Percentiles rank a stretch among this genome's conserved stretches.
phyloP scores from a whole-genome alignment of 2,329 filamentous ascomycete species.

The Venturia nashicola region DNA sequence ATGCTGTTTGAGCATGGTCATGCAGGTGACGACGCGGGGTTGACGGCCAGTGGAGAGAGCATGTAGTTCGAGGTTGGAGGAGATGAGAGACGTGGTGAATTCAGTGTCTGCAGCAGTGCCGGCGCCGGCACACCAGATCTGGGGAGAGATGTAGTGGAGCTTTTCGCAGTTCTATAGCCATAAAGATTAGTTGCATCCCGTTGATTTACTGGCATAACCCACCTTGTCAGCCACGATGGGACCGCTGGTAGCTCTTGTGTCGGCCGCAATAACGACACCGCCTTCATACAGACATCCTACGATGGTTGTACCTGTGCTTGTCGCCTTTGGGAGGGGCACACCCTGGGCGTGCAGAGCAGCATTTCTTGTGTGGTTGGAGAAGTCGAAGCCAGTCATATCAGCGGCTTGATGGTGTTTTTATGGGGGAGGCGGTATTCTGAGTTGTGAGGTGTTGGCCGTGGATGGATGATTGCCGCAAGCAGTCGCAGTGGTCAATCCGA shows the following conservation, averaged over 20 bases:
- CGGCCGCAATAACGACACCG: conserved; percentile 95
- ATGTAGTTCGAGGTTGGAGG: conserved; percentile 96
- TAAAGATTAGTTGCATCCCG: conserved; percentile 11
- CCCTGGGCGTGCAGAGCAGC: conserved; percentile 86
- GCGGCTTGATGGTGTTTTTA: conserved; percentile 8
- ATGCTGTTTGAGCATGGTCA: conserved; percentile 99
- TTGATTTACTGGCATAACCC: conserved; percentile 12
- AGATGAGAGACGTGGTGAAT: conserved; percentile 97
- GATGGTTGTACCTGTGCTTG: conserved; percentile 97
- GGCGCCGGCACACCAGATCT: conserved; percentile 98
- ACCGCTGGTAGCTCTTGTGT: conserved; percentile 92
- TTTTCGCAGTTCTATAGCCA: conserved; percentile 89
- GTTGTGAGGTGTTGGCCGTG: neutral
- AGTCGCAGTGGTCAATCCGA: neutral
- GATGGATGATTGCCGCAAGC: neutral
- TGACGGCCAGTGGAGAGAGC: conserved; percentile 91
- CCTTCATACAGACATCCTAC: conserved; percentile 95
- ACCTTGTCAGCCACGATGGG: conserved; percentile 98
- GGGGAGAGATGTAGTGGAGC: conserved; percentile 94
- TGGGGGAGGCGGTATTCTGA: neutral
- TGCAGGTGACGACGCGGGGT: conserved; percentile 94
- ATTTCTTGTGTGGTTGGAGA: conserved; percentile 99
- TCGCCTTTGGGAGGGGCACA: conserved; percentile 90
- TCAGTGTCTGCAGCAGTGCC: conserved; percentile 97
- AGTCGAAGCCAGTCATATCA: conserved; percentile 94